These are phyloP conservation scores for Starmerella tilneyi DNA, from an alignment of 805 yeast genomes.

Conservation along the genomic window DNA sequence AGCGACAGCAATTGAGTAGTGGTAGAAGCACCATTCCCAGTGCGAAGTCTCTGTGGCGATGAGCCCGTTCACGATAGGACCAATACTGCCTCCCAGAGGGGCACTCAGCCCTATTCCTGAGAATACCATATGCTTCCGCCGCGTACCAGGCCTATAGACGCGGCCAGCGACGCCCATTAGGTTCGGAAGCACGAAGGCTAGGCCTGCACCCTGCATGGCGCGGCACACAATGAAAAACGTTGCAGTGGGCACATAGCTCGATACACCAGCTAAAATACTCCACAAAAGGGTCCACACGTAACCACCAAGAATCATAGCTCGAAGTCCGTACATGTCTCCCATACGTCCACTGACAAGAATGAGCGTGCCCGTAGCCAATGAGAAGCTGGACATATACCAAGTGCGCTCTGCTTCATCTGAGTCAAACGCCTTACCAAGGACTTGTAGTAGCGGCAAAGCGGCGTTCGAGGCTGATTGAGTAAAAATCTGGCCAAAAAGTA, in stretches of 20 bases:
- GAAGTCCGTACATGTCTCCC: constrained; percentile 64
- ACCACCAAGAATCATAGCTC: constrained; percentile 43
- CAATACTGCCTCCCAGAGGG: constrained; percentile 52
- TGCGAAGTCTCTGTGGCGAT: constrained; percentile 21
- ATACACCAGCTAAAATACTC: constrained; percentile 51
- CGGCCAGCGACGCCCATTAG: constrained; percentile 48
- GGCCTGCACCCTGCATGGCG: constrained; percentile 57
- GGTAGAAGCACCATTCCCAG: constrained; percentile 34
- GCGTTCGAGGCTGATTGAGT: constrained; percentile 30
- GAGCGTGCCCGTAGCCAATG: constrained; percentile 63
- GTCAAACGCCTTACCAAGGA: constrained; percentile 30
- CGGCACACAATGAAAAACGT: constrained; percentile 36
- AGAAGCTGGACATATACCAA: constrained; percentile 66
- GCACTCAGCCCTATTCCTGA: constrained; percentile 52
- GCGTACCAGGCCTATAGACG: constrained; percentile 21
- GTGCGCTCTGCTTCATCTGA: constrained; percentile 28
- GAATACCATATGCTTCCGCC: constrained; percentile 45
- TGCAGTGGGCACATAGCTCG: constrained; percentile 36
- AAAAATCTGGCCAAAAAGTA: constrained; percentile 57
- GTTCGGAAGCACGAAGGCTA: constrained; percentile 50
- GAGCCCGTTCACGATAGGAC: constrained; percentile 37
- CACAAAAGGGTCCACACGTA: constrained; percentile 47
- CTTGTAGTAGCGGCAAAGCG: constrained; percentile 25
- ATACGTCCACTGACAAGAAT: constrained; percentile 57
- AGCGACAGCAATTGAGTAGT: constrained; percentile 34